Evolutionary conservation across 2,329 filamentous ascomycete genomes (phyloP).

Genomic region (Beauveria varroae): DNA sequence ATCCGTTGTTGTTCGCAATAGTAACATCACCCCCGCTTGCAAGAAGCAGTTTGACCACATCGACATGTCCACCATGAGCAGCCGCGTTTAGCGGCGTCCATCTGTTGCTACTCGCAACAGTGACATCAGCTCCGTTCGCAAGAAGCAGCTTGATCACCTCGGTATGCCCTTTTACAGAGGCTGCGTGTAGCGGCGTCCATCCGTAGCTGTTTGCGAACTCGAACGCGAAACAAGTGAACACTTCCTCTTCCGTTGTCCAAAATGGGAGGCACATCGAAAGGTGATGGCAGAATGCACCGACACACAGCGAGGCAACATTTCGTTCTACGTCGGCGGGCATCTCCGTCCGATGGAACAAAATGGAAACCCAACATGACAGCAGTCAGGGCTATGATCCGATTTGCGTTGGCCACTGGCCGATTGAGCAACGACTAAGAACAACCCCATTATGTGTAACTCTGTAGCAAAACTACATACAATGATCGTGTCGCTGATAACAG

Average conservation of each 20-base stretch:
- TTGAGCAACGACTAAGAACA: not conserved
- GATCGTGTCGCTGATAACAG: too few species aligned
- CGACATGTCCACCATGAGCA: too few species aligned
- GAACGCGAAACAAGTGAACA: not conserved
- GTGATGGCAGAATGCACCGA: not conserved
- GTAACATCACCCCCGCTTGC: too few species aligned
- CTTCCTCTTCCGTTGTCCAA: not conserved
- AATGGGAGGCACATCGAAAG: not conserved
- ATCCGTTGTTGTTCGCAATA: too few species aligned
- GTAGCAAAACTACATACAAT: not conserved
- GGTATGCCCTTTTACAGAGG: too few species aligned
- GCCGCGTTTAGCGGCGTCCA: too few species aligned
- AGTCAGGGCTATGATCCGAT: not conserved
- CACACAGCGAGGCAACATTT: not conserved
- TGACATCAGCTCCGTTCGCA: too few species aligned
- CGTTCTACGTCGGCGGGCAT: not conserved
- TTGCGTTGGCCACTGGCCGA: not conserved
- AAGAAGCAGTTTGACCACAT: too few species aligned
- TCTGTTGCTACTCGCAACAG: too few species aligned
- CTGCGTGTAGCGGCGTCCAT: too few species aligned
- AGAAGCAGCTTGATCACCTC: too few species aligned
- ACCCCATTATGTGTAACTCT: not conserved
- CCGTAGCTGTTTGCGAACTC: not conserved
- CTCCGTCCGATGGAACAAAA: not conserved
- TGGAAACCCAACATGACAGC: not conserved